Conservation (phyloP, 148 eudicot genomes). For the Persicaria maculosa region DNA sequence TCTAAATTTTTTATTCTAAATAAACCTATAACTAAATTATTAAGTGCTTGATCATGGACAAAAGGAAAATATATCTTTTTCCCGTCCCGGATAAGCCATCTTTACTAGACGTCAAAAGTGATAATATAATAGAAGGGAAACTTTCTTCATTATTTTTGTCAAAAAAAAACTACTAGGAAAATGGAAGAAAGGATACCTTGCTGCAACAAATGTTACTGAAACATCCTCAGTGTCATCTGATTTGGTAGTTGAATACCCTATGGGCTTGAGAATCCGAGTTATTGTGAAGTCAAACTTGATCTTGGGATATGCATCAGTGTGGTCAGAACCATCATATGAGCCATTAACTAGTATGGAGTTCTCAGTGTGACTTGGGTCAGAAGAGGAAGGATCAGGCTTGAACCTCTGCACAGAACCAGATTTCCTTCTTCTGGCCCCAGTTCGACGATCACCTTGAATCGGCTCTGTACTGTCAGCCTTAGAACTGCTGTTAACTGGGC, state of each 20-base stretch:
- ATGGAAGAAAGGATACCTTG: constrained; percentile 46
- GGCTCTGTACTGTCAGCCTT: constrained; percentile 38
- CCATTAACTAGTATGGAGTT: constrained; percentile 23
- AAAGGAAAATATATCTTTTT: neutral
- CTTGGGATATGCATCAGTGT: constrained; percentile 28
- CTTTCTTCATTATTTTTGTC: neutral
- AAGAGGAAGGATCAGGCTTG: constrained; percentile 32
- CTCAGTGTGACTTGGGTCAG: constrained; percentile 23
- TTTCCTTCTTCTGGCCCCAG: constrained; percentile 79
- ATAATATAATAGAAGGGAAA: neutral
- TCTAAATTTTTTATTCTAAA: neutral
- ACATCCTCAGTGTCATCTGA: constrained; percentile 54
- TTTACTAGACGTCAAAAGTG: neutral
- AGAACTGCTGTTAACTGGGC: constrained; percentile 28
- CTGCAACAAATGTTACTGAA: constrained; percentile 59
- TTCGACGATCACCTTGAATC: constrained; percentile 39
- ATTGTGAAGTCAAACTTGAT: constrained; percentile 37
- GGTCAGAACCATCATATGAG: constrained; percentile 29
- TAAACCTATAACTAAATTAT: neutral
- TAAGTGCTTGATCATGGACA: constrained; percentile 2
- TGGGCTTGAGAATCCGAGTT: constrained; percentile 63
- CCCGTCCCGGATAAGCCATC: neutral
- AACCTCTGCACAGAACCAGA: constrained; percentile 86
- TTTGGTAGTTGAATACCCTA: constrained; percentile 52
- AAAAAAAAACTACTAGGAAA: neutral